phyloP scores from a whole-genome alignment of 73 alveolate genomes.

The Paramecium primaurelia region DNA sequence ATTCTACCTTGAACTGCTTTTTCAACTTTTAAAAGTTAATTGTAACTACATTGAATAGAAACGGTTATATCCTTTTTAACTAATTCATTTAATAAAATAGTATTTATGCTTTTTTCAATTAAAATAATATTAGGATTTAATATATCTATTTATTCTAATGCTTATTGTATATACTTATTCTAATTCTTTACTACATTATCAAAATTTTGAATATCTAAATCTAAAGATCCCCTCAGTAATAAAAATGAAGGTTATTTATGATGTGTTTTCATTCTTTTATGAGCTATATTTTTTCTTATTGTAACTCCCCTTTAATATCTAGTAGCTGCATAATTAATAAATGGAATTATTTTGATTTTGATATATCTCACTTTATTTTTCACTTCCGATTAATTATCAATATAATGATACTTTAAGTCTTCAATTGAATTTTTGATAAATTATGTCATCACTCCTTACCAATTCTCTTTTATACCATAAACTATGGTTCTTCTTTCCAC shows the following conservation, averaged over 20 bases:
- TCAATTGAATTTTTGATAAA: neutral
- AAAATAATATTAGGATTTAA: neutral
- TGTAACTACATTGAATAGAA: neutral
- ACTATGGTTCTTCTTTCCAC: neutral
- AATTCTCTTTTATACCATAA: neutral
- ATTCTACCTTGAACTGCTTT: neutral
- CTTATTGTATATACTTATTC: neutral
- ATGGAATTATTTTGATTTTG: slow-evolving; percentile 13
- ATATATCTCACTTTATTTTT: neutral
- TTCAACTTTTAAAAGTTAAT: neutral
- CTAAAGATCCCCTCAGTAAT: neutral
- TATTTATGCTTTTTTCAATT: neutral
- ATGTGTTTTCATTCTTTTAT: slow-evolving; percentile 4
- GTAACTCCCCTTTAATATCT: neutral
- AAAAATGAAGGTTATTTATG: neutral
- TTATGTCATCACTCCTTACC: neutral
- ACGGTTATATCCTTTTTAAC: neutral
- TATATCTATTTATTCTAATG: neutral
- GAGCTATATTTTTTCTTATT: neutral
- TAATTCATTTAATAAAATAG: neutral
- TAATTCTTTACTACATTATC: neutral
- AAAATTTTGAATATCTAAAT: neutral
- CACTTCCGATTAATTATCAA: neutral
- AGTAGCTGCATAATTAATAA: neutral
- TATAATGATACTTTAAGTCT: neutral